Percentiles rank a stretch among this genome's conserved stretches.
Evolutionary conservation across 805 yeast genomes (phyloP).

Genomic region (Barnettozyma pratensis): DNA sequence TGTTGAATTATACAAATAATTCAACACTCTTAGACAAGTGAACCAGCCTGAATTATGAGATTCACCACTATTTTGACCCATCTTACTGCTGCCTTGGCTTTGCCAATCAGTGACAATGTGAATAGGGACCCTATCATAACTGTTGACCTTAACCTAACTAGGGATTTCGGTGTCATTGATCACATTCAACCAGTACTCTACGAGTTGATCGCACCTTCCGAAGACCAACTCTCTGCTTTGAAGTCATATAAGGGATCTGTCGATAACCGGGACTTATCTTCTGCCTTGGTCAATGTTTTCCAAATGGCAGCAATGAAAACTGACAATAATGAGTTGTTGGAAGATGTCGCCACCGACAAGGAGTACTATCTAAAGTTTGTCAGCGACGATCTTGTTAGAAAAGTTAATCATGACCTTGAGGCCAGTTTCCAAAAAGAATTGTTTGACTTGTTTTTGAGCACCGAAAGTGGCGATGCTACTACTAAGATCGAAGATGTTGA

Average conservation of each 20-base stretch:
- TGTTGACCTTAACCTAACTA: constrained; percentile 1
- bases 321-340: background rate
- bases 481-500: too few relatives aligned
- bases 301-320: constrained; percentile 4
- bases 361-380: background rate
- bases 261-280: background rate
- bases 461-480: background rate
- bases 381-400: background rate
- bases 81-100: background rate
- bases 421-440: background rate
- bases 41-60: background rate
- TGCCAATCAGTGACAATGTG: background rate
- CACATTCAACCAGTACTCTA: constrained; percentile 1
- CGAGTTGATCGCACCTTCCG: constrained; percentile 1
- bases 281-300: constrained; percentile 1
- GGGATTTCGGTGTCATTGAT: background rate
- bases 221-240: background rate
- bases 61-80: background rate
- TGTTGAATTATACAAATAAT: too few relatives aligned
- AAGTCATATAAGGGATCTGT: background rate
- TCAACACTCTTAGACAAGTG: too few relatives aligned
- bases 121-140: background rate
- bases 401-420: background rate
- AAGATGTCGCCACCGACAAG: constrained; percentile 1
- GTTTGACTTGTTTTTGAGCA: background rate